A percentile compares a stretch with the other conserved stretches of the same genome.
phyloP scores from a whole-genome alignment of 106 monocot species.

The Dendrobium huoshanense region DNA sequence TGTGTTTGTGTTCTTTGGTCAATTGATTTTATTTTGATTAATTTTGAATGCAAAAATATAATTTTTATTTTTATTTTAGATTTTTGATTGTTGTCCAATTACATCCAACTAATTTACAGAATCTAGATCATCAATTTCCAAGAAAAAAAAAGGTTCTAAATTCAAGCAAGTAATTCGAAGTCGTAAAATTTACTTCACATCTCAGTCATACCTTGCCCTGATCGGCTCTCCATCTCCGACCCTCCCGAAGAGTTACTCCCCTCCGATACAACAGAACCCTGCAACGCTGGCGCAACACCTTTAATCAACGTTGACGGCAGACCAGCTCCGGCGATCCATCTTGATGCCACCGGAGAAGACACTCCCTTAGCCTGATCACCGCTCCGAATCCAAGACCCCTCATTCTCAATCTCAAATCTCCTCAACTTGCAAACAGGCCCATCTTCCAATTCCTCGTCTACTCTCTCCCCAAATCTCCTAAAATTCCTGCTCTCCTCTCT shows the following conservation, averaged over 20 bases:
- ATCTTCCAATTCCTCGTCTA: neutral
- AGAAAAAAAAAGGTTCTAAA: too few species aligned
- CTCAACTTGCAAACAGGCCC: neutral
- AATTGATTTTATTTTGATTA: too few species aligned
- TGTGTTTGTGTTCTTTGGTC: too few species aligned
- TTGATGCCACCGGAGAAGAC: neutral
- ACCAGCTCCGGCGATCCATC: neutral
- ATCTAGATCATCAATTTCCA: too few species aligned
- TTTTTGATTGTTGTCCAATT: too few species aligned
- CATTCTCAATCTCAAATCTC: slow-evolving; percentile 1
- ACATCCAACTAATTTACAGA: too few species aligned
- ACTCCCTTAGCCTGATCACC: neutral
- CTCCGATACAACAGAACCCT: slow-evolving; percentile 20
- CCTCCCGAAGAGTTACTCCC: slow-evolving; percentile 25
- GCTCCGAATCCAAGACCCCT: neutral
- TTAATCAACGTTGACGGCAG: neutral
- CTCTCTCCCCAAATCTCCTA: neutral
- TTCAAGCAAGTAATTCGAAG: neutral
- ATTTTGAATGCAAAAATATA: too few species aligned
- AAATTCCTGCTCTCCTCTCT: slow-evolving; percentile 34
- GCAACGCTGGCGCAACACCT: neutral
- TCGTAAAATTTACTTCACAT: neutral
- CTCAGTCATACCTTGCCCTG: slow-evolving; percentile 19
- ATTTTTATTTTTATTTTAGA: too few species aligned
- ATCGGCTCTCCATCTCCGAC: slow-evolving; percentile 12